These are phyloP conservation scores for Parastagonospora avenae DNA, from an alignment of 2,329 filamentous ascomycete genomes.

Conservation along the genomic window DNA sequence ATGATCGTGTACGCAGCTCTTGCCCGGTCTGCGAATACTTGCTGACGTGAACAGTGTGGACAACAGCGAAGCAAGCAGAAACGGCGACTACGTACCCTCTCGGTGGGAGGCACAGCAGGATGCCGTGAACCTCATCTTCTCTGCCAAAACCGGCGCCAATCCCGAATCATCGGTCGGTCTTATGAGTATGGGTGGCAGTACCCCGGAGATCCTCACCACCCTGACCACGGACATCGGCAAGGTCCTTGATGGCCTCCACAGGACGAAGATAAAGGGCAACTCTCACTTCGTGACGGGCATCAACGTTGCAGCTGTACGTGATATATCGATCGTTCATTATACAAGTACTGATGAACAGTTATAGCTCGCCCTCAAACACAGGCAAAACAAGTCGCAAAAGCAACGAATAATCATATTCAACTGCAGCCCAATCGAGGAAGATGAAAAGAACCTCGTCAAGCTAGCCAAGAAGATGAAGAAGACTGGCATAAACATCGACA, in stretches of 20 bases:
- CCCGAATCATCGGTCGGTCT: conserved; percentile 96
- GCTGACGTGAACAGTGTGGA: conserved; percentile 68
- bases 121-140: conserved; percentile 93
- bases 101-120: conserved; percentile 96
- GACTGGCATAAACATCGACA: conserved; percentile 90
- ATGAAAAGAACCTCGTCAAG: conserved; percentile 84
- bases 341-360: conserved; percentile 53
- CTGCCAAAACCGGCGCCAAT: conserved; percentile 92
- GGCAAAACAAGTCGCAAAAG: conserved; percentile 95
- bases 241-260: conserved; percentile 87
- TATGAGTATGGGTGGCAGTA: conserved; percentile 98
- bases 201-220: conserved; percentile 96
- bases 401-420: conserved; percentile 97
- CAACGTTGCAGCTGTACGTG: conserved; percentile 86
- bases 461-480: conserved; percentile 99
- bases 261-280: conserved; percentile 80
- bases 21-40: conserved; percentile 20
- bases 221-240: conserved; percentile 96
- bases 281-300: conserved; percentile 91
- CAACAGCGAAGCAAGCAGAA: conserved; percentile 98
- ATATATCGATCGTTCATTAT: conserved; percentile 70
- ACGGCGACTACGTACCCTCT: conserved; percentile 89
- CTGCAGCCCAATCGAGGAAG: conserved; percentile 89
- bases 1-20: conserved; percentile 77
- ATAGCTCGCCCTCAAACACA: conserved; percentile 93